A percentile compares a stretch with the other conserved stretches of the same genome.
phyloP scores from a whole-genome alignment of 129 eudicot genomes.

The Lactuca saligna region DNA sequence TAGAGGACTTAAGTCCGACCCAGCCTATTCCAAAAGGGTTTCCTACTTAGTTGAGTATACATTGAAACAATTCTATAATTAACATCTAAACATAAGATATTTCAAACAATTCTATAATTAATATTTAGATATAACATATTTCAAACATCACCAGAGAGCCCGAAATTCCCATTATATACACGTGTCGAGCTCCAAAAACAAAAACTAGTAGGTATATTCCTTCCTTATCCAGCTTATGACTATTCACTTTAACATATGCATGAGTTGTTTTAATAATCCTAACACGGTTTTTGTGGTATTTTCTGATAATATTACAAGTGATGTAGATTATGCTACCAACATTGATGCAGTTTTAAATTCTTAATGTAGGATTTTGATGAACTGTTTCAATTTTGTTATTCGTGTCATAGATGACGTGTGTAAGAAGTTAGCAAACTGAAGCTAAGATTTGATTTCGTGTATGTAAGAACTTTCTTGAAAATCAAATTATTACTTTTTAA shows the following conservation, averaged over 20 bases:
- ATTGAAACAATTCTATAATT: too few relatives aligned
- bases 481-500: too few relatives aligned
- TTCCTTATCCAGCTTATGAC: too few relatives aligned
- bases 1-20: too few relatives aligned
- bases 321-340: background rate
- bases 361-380: background rate
- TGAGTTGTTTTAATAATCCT: background rate
- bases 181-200: constrained; percentile 28
- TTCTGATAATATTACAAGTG: background rate
- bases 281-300: background rate
- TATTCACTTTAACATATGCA: background rate
- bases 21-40: too few relatives aligned
- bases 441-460: too few relatives aligned
- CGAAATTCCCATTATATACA: constrained; percentile 44
- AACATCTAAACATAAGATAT: too few relatives aligned
- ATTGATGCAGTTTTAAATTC: background rate
- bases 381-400: background rate
- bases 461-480: too few relatives aligned
- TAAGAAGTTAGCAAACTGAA: too few relatives aligned
- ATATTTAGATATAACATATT: too few relatives aligned
- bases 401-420: background rate
- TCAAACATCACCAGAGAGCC: constrained; percentile 25
- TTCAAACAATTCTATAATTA: too few relatives aligned
- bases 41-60: too few relatives aligned
- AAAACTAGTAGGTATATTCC: constrained; percentile 1